These are phyloP conservation scores for Hanseniaspora valbyensis DNA, from an alignment of 805 yeast genomes.

Conservation along the genomic window DNA sequence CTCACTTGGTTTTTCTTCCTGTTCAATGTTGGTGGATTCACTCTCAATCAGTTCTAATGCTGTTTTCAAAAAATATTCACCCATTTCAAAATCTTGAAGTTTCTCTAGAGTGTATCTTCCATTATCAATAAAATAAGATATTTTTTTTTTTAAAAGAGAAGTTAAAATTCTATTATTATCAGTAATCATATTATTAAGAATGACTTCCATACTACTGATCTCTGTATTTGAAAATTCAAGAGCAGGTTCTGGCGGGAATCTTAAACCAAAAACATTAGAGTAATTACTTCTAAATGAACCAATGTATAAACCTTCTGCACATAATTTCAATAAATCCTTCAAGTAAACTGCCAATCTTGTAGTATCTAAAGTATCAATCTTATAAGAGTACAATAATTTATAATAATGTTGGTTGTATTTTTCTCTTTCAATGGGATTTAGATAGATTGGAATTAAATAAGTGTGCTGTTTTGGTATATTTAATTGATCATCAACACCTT, in stretches of 20 bases:
- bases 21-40: background rate
- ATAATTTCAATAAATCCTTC: conserved; percentile 25
- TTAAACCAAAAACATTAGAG: too few relatives aligned
- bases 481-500: conserved; percentile 69
- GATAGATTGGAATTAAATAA: conserved; percentile 56
- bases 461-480: conserved; percentile 69
- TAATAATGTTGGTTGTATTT: conserved; percentile 57
- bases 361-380: conserved; percentile 32
- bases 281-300: conserved; percentile 13
- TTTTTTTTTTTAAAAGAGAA: conserved; percentile 39
- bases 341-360: conserved; percentile 58
- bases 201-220: conserved; percentile 46
- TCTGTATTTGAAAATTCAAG: background rate
- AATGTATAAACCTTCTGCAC: conserved; percentile 15
- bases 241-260: too few relatives aligned
- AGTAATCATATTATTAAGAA: conserved; percentile 52
- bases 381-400: conserved; percentile 46
- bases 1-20: background rate
- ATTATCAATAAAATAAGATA: conserved; percentile 39
- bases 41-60: conserved; percentile 21
- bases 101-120: conserved; percentile 59
- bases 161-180: conserved; percentile 42
- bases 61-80: conserved; percentile 37
- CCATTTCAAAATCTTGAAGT: conserved; percentile 39
- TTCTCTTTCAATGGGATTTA: conserved; percentile 75